Conservation (phyloP, 1,284 basidiomycete species). For the Pholiota adiposa region DNA sequence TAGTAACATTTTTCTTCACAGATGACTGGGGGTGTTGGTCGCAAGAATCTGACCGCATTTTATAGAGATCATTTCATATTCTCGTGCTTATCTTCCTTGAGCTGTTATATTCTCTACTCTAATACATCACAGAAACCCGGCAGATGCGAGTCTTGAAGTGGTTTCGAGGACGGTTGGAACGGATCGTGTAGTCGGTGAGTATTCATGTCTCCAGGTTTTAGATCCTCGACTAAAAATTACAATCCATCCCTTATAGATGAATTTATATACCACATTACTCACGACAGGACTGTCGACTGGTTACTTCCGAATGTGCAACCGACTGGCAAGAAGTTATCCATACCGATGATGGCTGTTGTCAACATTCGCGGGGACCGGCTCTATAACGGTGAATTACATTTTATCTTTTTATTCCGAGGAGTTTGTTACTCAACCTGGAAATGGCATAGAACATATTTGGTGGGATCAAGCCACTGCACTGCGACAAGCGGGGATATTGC, state of each 20-base stretch:
- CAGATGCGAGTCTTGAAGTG: slow-evolving; percentile 44
- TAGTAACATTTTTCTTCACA: slow-evolving; percentile 18
- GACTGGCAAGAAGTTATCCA: slow-evolving; percentile 47
- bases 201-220: background rate
- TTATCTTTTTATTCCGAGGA: background rate
- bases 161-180: slow-evolving; percentile 56
- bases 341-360: slow-evolving; percentile 60
- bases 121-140: slow-evolving; percentile 42
- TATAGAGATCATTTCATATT: slow-evolving; percentile 58
- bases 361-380: slow-evolving; percentile 59
- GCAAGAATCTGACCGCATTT: slow-evolving; percentile 51
- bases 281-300: slow-evolving; percentile 50
- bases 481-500: slow-evolving; percentile 45
- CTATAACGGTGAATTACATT: slow-evolving; percentile 40
- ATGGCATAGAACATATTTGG: slow-evolving; percentile 49
- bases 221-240: background rate
- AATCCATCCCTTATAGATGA: slow-evolving; percentile 37
- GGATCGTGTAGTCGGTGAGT: slow-evolving; percentile 51
- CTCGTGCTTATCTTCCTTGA: slow-evolving; percentile 32
- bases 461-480: slow-evolving; percentile 51
- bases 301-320: slow-evolving; percentile 55
- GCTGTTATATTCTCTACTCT: background rate
- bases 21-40: slow-evolving; percentile 60
- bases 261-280: slow-evolving; percentile 51
- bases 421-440: background rate